Evolutionary conservation across 352 stramenopile genomes (phyloP), one percentile per base, ranked within the genome.

Genomic region (Bremia lactucae): DNA sequence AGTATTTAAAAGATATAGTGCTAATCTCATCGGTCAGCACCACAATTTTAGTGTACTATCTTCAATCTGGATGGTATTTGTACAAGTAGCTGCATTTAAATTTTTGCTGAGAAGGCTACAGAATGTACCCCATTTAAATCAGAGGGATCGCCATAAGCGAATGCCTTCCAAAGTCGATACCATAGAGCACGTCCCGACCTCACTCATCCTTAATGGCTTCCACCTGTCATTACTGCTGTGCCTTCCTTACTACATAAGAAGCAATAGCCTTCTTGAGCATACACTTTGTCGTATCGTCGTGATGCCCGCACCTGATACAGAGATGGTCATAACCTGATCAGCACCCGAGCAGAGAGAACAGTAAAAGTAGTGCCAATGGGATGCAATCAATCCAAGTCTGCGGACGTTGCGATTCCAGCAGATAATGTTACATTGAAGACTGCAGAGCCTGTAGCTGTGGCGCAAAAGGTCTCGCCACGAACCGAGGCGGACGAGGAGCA

Each of bases 341-440:
- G 25, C 52, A 26, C 6, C 16, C 26, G 41, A 29, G 3, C 47
- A 60, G 9, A 44, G 33, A 15, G 10, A 47, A 0, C 21, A 25
- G 29, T 42, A 22, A 14, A 34, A 14, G 28, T 35, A 38, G 33
- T 41, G 22, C 25, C 22, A 0, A 69, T 70, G 60, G 60, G 60
- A n/a, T 70, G 60, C 55, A 66, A 35, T 31, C 60, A 70, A 23
- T 66, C 55, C 44, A 70, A 70, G 39, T 16, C 60, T 10, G 26
- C 52, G 5, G 60, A 70, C 35, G 56, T 63, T 21, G 23, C 13
- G 9, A 26, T 9, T 4, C 21, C 36, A 33, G 22, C 15, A 11
- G 47, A 54, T 6, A 33, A 13, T 33, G 28, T 13, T 9, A 39
- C 3, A 22, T 40, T 33, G 22, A 46, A 53, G 38, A 47, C 50